A percentile compares a stretch with the other conserved stretches of the same genome.
Conservation (phyloP, 371 early-diverging fungal genomes). For the Mucor irregularis region DNA sequence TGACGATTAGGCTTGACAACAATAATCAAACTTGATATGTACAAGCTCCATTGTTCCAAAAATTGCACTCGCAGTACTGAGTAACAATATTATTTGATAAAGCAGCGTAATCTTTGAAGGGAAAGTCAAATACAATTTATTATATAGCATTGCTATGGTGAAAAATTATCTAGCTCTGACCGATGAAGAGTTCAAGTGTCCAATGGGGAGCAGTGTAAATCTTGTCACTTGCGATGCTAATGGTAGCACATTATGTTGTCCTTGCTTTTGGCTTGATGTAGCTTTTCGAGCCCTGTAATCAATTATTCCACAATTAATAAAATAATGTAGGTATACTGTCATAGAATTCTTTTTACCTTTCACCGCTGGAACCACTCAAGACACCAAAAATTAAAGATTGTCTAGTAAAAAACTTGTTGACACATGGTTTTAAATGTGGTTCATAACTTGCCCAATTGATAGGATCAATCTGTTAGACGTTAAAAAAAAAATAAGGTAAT, state of each 20-base stretch:
- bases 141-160: neutral
- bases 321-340: neutral
- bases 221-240: constrained; percentile 49
- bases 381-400: constrained; percentile 50
- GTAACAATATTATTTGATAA: too few species aligned
- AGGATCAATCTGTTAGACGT: constrained; percentile 54
- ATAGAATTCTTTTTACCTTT: constrained; percentile 32
- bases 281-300: constrained; percentile 16
- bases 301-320: neutral
- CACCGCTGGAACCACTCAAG: constrained; percentile 40
- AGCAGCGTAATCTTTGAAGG: neutral
- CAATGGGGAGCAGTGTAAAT: constrained; percentile 58
- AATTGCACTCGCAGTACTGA: too few species aligned
- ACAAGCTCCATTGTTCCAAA: too few species aligned
- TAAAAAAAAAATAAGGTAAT: too few species aligned
- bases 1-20: too few species aligned
- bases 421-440: constrained; percentile 41
- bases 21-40: too few species aligned
- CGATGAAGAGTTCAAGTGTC: constrained; percentile 34
- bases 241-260: constrained; percentile 53
- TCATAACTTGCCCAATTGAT: constrained; percentile 58
- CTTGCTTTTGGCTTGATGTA: constrained; percentile 20
- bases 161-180: constrained; percentile 2
- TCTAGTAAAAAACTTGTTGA: constrained; percentile 50
- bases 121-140: neutral